phyloP scores from a whole-genome alignment of 352 stramenopile genomes.

The Pythium dissotocum region DNA sequence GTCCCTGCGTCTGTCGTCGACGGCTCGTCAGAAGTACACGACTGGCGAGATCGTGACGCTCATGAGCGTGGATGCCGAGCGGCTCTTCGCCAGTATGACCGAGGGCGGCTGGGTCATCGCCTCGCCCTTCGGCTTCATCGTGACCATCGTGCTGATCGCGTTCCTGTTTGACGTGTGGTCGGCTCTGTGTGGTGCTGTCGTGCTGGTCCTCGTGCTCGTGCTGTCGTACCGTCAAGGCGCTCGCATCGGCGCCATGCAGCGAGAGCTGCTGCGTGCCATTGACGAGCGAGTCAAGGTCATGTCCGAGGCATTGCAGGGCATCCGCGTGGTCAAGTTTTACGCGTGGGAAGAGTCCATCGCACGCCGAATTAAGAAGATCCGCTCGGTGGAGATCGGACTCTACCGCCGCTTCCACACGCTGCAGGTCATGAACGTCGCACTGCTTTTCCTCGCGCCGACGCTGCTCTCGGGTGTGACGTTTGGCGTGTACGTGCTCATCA shows the following conservation, averaged over 20 bases:
- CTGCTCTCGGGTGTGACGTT: constrained; percentile 44
- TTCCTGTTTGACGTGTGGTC: constrained; percentile 27
- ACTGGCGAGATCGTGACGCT: constrained; percentile 43
- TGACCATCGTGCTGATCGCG: constrained; percentile 37
- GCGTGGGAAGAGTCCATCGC: constrained; percentile 69
- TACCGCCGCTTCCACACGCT: constrained; percentile 58
- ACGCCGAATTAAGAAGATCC: constrained; percentile 43
- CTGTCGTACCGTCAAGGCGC: constrained; percentile 25
- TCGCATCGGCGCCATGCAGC: constrained; percentile 28
- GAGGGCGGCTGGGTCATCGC: constrained; percentile 32
- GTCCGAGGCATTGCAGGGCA: constrained; percentile 90
- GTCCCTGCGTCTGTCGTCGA: constrained; percentile 32
- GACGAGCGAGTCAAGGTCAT: constrained; percentile 90
- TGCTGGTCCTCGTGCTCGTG: constrained; percentile 26
- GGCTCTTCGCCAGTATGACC: constrained; percentile 39
- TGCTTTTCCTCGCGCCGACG: constrained; percentile 54
- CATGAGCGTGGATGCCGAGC: constrained; percentile 23
- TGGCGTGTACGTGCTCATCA: constrained; percentile 41
- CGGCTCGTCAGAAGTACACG: constrained; percentile 33
- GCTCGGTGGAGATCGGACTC: constrained; percentile 40
- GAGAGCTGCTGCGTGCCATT: constrained; percentile 31
- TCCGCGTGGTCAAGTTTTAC: constrained; percentile 91
- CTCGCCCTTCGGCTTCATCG: constrained; percentile 32
- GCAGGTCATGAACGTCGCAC: constrained; percentile 59
- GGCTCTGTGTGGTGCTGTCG: constrained; percentile 21